These are phyloP conservation scores for Coccinonectria pachysandricola DNA, from an alignment of 2,329 filamentous ascomycete species.

Conservation along the genomic window DNA sequence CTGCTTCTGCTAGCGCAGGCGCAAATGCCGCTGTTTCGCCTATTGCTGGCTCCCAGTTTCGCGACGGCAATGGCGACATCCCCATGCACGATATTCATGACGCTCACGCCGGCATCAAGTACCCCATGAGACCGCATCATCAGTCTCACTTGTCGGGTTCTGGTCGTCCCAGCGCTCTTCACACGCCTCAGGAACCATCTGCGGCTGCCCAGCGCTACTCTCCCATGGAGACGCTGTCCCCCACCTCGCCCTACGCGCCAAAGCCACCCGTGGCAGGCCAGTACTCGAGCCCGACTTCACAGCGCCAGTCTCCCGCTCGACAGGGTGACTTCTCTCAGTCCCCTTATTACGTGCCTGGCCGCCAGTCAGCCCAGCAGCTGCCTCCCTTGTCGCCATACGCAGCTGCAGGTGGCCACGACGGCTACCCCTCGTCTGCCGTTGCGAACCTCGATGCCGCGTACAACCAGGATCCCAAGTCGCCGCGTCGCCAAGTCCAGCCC, in stretches of 20 bases:
- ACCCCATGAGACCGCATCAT: constrained; percentile 68
- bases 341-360: constrained; percentile 41
- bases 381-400: constrained; percentile 64
- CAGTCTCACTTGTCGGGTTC: constrained; percentile 56
- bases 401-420: constrained; percentile 46
- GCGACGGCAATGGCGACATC: constrained; percentile 66
- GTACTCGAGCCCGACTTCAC: constrained; percentile 40
- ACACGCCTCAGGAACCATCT: constrained; percentile 61
- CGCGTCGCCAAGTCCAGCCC: constrained; percentile 41
- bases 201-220: constrained; percentile 86
- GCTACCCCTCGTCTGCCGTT: constrained; percentile 63
- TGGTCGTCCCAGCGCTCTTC: constrained; percentile 50
- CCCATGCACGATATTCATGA: constrained; percentile 81
- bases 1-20: constrained; percentile 26
- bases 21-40: constrained; percentile 48
- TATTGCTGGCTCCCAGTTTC: constrained; percentile 44
- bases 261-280: constrained; percentile 51
- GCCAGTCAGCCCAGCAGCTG: constrained; percentile 50
- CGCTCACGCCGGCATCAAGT: constrained; percentile 77
- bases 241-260: constrained; percentile 64
- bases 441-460: constrained; percentile 61
- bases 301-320: constrained; percentile 71
- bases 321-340: constrained; percentile 50
- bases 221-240: constrained; percentile 83
- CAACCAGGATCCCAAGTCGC: constrained; percentile 46